Evolutionary conservation across 225 moss, liverwort and hornwort species (phyloP).

Genomic region (Climacium dendroides): DNA sequence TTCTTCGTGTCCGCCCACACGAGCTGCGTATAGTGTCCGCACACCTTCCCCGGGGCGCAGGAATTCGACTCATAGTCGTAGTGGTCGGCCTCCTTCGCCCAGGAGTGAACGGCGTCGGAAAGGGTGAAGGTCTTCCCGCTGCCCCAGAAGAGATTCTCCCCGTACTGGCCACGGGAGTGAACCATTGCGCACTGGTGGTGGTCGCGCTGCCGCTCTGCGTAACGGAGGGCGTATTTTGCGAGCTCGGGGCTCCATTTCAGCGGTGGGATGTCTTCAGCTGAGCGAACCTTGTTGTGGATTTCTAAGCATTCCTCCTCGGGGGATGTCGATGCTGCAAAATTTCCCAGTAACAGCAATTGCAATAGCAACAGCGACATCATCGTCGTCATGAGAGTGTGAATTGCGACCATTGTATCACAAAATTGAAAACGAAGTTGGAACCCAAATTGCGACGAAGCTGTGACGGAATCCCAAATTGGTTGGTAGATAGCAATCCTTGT

Average conservation of each 20-base stretch:
- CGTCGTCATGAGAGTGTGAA: background rate
- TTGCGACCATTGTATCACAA: background rate
- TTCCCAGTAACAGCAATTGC: background rate
- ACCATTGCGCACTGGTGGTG: constrained; percentile 22
- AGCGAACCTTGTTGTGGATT: constrained; percentile 16
- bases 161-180: constrained; percentile 27
- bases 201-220: constrained; percentile 27
- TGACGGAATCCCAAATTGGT: background rate
- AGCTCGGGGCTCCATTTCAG: constrained; percentile 21
- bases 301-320: background rate
- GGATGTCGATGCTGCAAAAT: background rate
- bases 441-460: background rate
- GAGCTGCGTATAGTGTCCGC: constrained; percentile 55
- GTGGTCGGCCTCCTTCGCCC: constrained; percentile 25
- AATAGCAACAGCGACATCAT: background rate
- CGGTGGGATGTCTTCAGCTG: background rate
- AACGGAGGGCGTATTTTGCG: background rate
- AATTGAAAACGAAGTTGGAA: background rate
- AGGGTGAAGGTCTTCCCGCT: background rate
- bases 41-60: constrained; percentile 19
- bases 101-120: constrained; percentile 25
- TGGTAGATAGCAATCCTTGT: background rate
- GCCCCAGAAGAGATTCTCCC: constrained; percentile 52
- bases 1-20: constrained; percentile 40
- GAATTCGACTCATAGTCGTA: constrained; percentile 22